Evolutionary conservation across 2,329 filamentous ascomycete genomes (phyloP).

Genomic region (Epichloe sylvatica): DNA sequence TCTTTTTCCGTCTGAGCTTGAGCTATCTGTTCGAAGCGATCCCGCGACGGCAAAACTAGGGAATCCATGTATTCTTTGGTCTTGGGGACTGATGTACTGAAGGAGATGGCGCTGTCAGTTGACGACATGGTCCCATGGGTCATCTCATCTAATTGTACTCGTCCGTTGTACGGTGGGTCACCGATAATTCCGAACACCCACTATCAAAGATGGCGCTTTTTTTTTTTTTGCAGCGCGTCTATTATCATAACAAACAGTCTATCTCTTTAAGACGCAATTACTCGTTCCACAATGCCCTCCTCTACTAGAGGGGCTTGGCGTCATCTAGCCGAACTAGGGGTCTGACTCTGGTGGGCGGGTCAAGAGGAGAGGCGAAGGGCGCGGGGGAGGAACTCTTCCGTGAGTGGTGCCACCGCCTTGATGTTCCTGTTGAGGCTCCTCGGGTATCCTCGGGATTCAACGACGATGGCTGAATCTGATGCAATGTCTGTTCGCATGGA

Average conservation of each 20-base stretch:
- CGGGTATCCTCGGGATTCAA: no score
- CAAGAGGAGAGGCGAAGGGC: background rate
- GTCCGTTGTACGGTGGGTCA: background rate
- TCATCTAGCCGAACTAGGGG: background rate
- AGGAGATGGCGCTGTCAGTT: conserved; percentile 6
- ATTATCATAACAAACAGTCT: no score
- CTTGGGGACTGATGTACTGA: conserved; percentile 9
- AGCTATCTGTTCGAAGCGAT: conserved; percentile 35
- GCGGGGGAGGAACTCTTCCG: background rate
- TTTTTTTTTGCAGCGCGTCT: no score
- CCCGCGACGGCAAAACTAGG: conserved; percentile 30
- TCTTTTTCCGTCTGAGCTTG: conserved; percentile 34
- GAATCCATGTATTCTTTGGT: conserved; percentile 36
- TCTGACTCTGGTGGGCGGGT: background rate
- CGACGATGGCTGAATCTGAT: no score
- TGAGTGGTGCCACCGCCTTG: no score
- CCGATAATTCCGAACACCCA: no score
- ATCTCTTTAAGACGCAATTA: no score
- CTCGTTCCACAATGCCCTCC: background rate
- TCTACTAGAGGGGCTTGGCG: background rate
- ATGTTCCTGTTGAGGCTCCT: no score
- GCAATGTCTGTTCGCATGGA: no score
- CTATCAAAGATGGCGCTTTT: no score
- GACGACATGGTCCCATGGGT: conserved; percentile 2
- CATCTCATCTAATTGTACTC: background rate